These are phyloP conservation scores for Daedalea quercina DNA, from an alignment of 768 basidiomycete species.

Conservation along the genomic window DNA sequence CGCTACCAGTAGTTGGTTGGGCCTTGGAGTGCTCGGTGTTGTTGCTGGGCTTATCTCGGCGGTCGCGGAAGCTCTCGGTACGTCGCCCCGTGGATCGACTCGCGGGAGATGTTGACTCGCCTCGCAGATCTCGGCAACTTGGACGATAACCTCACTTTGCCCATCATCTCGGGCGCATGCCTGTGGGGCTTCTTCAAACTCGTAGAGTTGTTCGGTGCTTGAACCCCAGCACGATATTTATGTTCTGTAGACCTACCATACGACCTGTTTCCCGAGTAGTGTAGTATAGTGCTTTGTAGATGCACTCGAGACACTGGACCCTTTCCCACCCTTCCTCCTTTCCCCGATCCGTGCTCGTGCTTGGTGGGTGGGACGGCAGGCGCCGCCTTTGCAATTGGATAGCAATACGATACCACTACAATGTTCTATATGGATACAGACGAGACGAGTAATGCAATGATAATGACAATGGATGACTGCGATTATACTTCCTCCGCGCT, in stretches of 20 bases:
- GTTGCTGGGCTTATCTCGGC: slow-evolving; percentile 77
- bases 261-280: neutral
- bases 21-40: slow-evolving; percentile 36
- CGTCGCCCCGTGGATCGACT: slow-evolving; percentile 19
- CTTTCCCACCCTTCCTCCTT: too few relatives aligned
- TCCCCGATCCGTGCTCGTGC: too few relatives aligned
- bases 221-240: neutral
- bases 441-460: too few relatives aligned
- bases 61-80: slow-evolving; percentile 85
- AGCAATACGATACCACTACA: too few relatives aligned
- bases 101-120: neutral
- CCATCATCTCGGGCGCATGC: slow-evolving; percentile 77
- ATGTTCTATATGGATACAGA: too few relatives aligned
- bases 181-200: slow-evolving; percentile 49
- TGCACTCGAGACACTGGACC: too few relatives aligned
- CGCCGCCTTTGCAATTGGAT: too few relatives aligned
- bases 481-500: too few relatives aligned
- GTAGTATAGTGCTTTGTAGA: too few relatives aligned
- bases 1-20: neutral
- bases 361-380: too few relatives aligned
- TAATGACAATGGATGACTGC: too few relatives aligned
- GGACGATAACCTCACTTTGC: slow-evolving; percentile 88
- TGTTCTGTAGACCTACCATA: neutral
- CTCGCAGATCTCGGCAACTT: slow-evolving; percentile 70
- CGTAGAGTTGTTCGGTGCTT: slow-evolving; percentile 27